Percentiles rank a stretch among this genome's conserved stretches.
Evolutionary conservation across 2,329 filamentous ascomycete genomes (phyloP).

Genomic region (Cercospora berteroae): DNA sequence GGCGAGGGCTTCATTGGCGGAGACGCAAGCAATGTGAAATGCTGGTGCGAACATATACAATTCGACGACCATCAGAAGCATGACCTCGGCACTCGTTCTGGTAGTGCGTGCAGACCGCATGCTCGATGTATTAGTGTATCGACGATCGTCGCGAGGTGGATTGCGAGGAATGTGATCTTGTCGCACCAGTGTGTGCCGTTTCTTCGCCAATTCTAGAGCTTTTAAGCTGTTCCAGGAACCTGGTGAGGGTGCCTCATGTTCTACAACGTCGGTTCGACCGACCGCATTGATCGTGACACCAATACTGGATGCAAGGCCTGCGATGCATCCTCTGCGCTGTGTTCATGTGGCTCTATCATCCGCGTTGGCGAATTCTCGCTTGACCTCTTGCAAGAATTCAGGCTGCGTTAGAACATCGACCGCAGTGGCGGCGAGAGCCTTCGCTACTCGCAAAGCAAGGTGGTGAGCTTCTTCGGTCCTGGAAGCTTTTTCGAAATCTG

Average conservation of each 20-base stretch:
- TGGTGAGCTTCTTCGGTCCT: constrained; percentile 40
- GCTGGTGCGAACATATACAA: background rate
- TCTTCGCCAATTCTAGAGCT: background rate
- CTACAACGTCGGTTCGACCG: background rate
- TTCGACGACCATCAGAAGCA: background rate
- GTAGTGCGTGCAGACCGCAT: background rate
- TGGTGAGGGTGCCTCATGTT: background rate
- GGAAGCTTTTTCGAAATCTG: constrained; percentile 41
- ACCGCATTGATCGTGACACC: background rate
- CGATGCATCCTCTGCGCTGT: background rate
- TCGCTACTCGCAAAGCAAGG: constrained; percentile 37
- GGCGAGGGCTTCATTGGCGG: background rate
- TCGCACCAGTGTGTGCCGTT: background rate
- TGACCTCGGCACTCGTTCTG: background rate
- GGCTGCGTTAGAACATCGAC: constrained; percentile 38
- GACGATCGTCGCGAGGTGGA: background rate
- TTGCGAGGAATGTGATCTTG: background rate
- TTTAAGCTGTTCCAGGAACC: background rate
- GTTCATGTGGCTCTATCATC: background rate
- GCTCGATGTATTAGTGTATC: background rate
- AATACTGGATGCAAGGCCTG: background rate
- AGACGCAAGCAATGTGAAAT: background rate
- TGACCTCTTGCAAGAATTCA: constrained; percentile 28
- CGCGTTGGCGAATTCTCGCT: constrained; percentile 29
- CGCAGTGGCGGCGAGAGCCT: constrained; percentile 41